Base-by-base conservation (phyloP, 257 asterid genomes). In the Hygrophila difformis region DNA sequence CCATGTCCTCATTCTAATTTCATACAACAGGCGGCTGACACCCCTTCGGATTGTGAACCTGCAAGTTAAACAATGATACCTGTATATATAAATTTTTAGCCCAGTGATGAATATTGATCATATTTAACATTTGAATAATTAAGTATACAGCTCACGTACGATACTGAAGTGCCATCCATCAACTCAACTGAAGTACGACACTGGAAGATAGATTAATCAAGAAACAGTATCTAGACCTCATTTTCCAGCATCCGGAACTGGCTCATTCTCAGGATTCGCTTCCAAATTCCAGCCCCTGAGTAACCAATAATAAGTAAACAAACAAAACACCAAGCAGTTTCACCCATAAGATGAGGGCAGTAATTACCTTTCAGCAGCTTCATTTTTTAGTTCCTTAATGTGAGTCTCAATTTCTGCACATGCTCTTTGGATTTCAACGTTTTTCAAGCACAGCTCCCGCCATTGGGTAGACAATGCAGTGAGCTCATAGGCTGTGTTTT, bases 401-500 rank as follows among this genome's bases (percentile, higher is more conserved):
- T 23, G 74, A 39, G 63, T 42, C 76, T 86, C 83, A 49, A 80
- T 63, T 44, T 71, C 72, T 35, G 74, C 75, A 72, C 94, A 76
- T 50, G 93, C 99, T 39, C 80, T 58, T 70, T 86, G 93, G 38
- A 91, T 91, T 69, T 91, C 94, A 47, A 73, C 80, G 71, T 80
- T 91, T 66, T 91, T 91, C 65, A 65, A 21, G 59, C 97, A 82
- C 31, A 91, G 89, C 63, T 91, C 99, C 68, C 81, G 80, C 96
- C 92, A 86, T 75, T 91, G 99, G 43, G 76, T 56, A 47, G 95
- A 81, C 60, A 86, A 66, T 35, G 96, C 93, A 62, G 60, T 72
- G 39, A 91, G 94, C 81, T 91, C 99, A 29, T 80, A 80, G 38
- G 95, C 94, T n/a, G 94, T 73, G 67, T 71, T 83, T 86, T 82